These are phyloP conservation scores for Backusella parvicylindrica DNA, from an alignment of 192 early-diverging fungal genomes.

Conservation along the genomic window DNA sequence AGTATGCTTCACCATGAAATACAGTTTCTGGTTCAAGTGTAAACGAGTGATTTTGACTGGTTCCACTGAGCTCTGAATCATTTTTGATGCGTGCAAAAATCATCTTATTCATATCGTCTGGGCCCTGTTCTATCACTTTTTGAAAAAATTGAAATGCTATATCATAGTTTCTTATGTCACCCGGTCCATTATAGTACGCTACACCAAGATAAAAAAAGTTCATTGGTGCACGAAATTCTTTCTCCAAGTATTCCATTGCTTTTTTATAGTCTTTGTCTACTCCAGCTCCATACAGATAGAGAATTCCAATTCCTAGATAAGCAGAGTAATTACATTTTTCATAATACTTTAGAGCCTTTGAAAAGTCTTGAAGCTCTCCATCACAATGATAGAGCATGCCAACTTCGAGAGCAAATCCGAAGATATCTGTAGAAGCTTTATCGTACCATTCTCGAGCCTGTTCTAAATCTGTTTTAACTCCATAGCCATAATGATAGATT, in stretches of 20 bases:
- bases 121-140: background rate
- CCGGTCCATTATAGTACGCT: background rate
- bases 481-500: background rate
- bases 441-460: too few relatives aligned
- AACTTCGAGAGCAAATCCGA: too few relatives aligned
- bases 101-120: background rate
- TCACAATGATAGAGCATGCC: too few relatives aligned
- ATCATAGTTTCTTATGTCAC: background rate
- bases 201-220: background rate
- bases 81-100: background rate
- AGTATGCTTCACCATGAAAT: background rate
- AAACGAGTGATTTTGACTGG: background rate
- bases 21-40: background rate
- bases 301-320: too few relatives aligned
- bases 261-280: background rate
- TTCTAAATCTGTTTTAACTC: too few relatives aligned
- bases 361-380: too few relatives aligned
- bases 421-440: too few relatives aligned
- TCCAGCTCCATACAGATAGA: background rate
- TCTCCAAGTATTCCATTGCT: background rate
- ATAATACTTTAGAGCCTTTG: too few relatives aligned
- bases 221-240: fast-evolving
- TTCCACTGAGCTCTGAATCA: background rate
- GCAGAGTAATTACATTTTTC: too few relatives aligned
- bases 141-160: background rate